Evolutionary conservation across 768 basidiomycete species (phyloP).

Genomic region (Suillus sp.): DNA sequence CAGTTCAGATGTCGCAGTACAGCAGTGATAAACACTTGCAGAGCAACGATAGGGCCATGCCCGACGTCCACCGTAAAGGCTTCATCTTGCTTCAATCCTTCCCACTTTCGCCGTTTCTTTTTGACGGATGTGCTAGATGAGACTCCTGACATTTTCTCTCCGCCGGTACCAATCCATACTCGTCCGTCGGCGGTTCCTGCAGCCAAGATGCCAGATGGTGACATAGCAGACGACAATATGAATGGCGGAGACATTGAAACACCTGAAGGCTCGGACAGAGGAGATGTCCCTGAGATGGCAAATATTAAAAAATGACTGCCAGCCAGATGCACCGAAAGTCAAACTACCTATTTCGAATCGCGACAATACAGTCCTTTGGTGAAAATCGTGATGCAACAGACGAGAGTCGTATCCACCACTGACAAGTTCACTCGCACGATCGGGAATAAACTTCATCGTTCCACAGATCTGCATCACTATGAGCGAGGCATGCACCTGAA

Average conservation of each 20-base stretch:
- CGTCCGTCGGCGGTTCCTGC: constrained; percentile 79
- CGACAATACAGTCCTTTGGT: constrained; percentile 57
- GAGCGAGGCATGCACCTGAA: constrained; percentile 6
- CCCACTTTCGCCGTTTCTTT: constrained; percentile 72
- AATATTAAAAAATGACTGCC: constrained; percentile 10
- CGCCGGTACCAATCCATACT: constrained; percentile 68
- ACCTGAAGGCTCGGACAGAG: constrained; percentile 39
- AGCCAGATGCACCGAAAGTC: not conserved
- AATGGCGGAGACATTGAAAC: constrained; percentile 76
- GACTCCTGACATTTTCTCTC: constrained; percentile 47
- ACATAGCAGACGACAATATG: constrained; percentile 62
- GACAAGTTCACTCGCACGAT: constrained; percentile 68
- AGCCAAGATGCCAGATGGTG: constrained; percentile 59
- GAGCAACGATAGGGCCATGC: constrained; percentile 71
- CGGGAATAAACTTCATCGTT: constrained; percentile 69
- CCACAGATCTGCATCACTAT: constrained; percentile 63
- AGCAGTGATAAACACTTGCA: constrained; percentile 47
- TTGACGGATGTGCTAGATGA: constrained; percentile 26
- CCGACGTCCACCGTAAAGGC: constrained; percentile 53
- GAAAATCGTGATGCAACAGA: constrained; percentile 68
- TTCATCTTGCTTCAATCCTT: constrained; percentile 56
- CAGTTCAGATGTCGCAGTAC: constrained; percentile 9
- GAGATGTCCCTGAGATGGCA: constrained; percentile 37
- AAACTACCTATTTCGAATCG: constrained; percentile 57
- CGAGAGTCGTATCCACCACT: constrained; percentile 77